These are phyloP conservation scores for Corrigiola litoralis DNA, from an alignment of 179 eudicot species.

Conservation along the genomic window DNA sequence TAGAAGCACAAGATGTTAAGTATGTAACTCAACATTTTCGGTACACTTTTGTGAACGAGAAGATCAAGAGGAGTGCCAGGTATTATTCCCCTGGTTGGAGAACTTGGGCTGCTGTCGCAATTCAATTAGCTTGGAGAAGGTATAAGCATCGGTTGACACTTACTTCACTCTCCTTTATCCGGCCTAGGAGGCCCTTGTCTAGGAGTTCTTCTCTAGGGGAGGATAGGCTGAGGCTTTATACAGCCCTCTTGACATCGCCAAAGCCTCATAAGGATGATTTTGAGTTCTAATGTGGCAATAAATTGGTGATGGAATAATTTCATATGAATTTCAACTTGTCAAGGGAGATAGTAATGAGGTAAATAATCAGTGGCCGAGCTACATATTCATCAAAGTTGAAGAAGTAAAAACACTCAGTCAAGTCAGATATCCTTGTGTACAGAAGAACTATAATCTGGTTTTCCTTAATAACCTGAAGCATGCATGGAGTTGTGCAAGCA, in stretches of 20 bases:
- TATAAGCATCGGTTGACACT: constrained; percentile 78
- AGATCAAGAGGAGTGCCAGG: constrained; percentile 86
- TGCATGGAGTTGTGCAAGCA: no score
- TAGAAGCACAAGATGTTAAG: constrained; percentile 85
- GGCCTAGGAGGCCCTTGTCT: constrained; percentile 87
- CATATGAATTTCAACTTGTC: no score
- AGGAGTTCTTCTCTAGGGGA: constrained; percentile 80
- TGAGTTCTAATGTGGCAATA: constrained; percentile 33
- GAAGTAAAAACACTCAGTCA: no score
- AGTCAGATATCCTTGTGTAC: no score
- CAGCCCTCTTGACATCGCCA: constrained; percentile 86
- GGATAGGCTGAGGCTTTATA: constrained; percentile 69
- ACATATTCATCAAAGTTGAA: background rate
- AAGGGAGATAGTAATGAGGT: background rate
- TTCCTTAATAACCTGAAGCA: no score
- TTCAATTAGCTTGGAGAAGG: constrained; percentile 94
- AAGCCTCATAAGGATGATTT: constrained; percentile 92
- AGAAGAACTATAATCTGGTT: no score
- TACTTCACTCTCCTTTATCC: constrained; percentile 72
- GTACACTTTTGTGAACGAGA: constrained; percentile 84
- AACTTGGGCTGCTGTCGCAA: constrained; percentile 98
- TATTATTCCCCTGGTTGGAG: constrained; percentile 98
- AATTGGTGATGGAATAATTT: background rate
- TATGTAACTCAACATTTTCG: constrained; percentile 94
- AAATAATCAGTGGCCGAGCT: background rate